Evolutionary conservation across 768 basidiomycete genomes (phyloP), one percentile per base, ranked within the genome.

Genomic region (Tricholoma sp.): DNA sequence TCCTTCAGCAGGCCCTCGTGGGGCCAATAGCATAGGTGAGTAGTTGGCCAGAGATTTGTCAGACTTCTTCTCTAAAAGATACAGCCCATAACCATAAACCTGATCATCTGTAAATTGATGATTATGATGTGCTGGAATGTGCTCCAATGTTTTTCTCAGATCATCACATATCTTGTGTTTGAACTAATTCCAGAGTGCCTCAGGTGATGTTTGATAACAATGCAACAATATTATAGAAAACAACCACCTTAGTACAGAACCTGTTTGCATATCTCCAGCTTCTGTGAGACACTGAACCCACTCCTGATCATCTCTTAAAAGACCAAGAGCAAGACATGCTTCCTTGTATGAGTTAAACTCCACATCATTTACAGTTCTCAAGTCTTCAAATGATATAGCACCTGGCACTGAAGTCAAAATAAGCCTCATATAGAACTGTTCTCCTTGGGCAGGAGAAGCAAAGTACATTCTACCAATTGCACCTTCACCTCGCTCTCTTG

Each of bases 221-320:
- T 36, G 10, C 4, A 36, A 12, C 3, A 36, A 36, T 6, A 17
- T 55, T 34, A 36, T 70, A 0, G 65, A 68, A 69, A 80, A 81
- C 0, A 80, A 69, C 1, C 63, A 55, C 1, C 73, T 67, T 0
- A 79, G 66, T 2, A 51, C 59, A 24, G 8, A 3, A 0, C 78
- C 80, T 6, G 70, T 72, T 32, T 76, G 70, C 60, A 79, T 75
- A 1, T 28, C 18, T 8, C 58, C 42, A 1, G 77, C 80, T 49
- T 80, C 77, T 20, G 64, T 7, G 1, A 77, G 58, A 56, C 77
- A 79, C 3, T 63, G 58, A 0, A 61, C 9, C 76, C 76, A 81
- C 58, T 82, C 79, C 0, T 64, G 59, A 63, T 82, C 75, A 70
- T 80, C 74, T 12, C 79, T 69, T 0, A 82, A 65, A 0, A 82